phyloP scores from a whole-genome alignment of 192 early-diverging fungal genomes.

The Podila epicladia region DNA sequence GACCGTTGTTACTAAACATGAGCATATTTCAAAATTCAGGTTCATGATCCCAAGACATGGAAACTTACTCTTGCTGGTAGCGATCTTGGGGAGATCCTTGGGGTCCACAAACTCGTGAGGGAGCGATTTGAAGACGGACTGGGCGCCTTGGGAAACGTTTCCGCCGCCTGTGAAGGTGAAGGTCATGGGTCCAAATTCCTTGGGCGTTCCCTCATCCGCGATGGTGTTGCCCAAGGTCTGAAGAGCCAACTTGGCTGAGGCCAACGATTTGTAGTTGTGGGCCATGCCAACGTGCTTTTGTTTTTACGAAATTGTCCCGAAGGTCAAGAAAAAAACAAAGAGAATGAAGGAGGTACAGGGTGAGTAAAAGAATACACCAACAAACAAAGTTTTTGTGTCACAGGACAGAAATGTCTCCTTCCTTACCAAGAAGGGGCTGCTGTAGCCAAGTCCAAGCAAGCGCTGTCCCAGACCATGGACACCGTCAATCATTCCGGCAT shows the following conservation, averaged over 20 bases:
- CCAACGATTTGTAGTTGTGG: conserved; percentile 76
- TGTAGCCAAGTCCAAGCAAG: conserved; percentile 90
- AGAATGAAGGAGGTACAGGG: neutral
- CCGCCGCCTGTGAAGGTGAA: conserved; percentile 94
- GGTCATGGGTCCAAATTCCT: conserved; percentile 87
- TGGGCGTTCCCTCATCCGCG: conserved; percentile 86
- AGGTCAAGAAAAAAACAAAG: conserved; percentile 38
- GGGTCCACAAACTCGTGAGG: conserved; percentile 91
- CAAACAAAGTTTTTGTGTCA: too few species aligned
- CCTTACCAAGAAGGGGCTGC: conserved; percentile 91
- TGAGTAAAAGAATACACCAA: neutral
- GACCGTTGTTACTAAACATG: neutral
- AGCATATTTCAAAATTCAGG: neutral
- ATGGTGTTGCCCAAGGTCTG: conserved; percentile 81
- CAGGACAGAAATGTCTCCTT: neutral
- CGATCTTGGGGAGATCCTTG: conserved; percentile 69
- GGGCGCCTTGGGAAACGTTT: conserved; percentile 91
- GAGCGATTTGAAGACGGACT: conserved; percentile 89
- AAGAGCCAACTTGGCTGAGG: conserved; percentile 67
- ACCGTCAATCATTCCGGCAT: conserved; percentile 94
- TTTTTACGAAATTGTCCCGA: conserved; percentile 11
- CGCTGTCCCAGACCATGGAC: conserved; percentile 93
- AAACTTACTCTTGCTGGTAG: conserved; percentile 65
- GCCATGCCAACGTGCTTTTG: conserved; percentile 74
- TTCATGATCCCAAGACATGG: conserved; percentile 1